A percentile compares a stretch with the other conserved stretches of the same genome.
These are phyloP conservation scores for Helotiales sp. DNA, from an alignment of 2,329 filamentous ascomycete genomes.

Conservation along the genomic window DNA sequence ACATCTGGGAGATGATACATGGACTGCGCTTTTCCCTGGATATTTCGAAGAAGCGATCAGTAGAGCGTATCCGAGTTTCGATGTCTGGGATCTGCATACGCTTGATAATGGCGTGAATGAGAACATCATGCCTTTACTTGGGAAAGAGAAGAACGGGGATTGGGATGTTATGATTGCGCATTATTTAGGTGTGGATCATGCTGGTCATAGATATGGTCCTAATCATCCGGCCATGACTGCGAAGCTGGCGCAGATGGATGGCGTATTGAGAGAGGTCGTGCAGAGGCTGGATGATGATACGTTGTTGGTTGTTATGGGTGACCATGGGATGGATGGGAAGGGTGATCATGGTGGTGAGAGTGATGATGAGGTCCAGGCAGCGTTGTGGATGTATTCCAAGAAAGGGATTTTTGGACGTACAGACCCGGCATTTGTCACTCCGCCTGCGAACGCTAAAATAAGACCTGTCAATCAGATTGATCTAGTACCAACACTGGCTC, in stretches of 20 bases:
- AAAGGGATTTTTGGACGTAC: constrained; percentile 82
- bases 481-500: constrained; percentile 86
- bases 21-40: constrained; percentile 90
- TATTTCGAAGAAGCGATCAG: constrained; percentile 90
- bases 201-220: constrained; percentile 93
- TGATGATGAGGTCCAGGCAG: constrained; percentile 92
- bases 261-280: constrained; percentile 74
- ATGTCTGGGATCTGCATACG: constrained; percentile 96
- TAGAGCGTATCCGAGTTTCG: constrained; percentile 92
- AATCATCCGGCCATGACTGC: constrained; percentile 89
- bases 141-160: constrained; percentile 63
- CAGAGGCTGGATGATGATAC: constrained; percentile 80
- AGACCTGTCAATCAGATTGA: constrained; percentile 86
- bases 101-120: constrained; percentile 94
- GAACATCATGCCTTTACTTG: constrained; percentile 84
- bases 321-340: constrained; percentile 97
- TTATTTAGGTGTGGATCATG: constrained; percentile 94
- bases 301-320: constrained; percentile 94
- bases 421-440: constrained; percentile 59
- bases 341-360: constrained; percentile 99
- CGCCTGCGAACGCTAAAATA: constrained; percentile 75
- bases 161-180: constrained; percentile 98
- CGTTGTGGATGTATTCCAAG: constrained; percentile 98
- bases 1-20: constrained; percentile 97
- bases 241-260: constrained; percentile 91